Conservation (phyloP, 257 asterid genomes). For the Ilex asprella region DNA sequence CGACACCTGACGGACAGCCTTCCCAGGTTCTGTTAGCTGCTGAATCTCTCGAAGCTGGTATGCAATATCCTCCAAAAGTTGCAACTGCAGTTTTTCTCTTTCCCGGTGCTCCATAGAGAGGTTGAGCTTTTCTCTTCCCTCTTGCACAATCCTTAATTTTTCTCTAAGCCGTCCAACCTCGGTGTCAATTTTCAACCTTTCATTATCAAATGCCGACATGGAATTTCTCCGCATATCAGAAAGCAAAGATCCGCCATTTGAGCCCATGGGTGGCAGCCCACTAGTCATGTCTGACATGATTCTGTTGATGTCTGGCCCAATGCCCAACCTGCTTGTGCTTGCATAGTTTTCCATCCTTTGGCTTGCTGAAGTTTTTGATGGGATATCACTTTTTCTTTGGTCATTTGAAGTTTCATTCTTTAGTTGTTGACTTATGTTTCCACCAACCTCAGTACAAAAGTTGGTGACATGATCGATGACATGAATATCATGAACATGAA, state of each 20-base stretch:
- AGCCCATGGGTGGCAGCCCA: constrained; percentile 56
- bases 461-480: constrained; percentile 24
- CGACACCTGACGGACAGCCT: constrained; percentile 51
- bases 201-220: constrained; percentile 39
- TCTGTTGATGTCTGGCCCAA: constrained; percentile 27
- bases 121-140: constrained; percentile 70
- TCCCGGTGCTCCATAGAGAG: constrained; percentile 44
- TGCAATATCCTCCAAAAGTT: constrained; percentile 66
- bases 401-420: constrained; percentile 10
- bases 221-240: constrained; percentile 39
- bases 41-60: constrained; percentile 56
- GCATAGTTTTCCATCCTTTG: constrained; percentile 16
- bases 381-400: constrained; percentile 13
- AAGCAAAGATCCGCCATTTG: constrained; percentile 20
- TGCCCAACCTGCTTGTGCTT: constrained; percentile 16
- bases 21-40: constrained; percentile 36
- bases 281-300: constrained; percentile 25
- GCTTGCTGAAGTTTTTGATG: constrained; percentile 20
- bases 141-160: constrained; percentile 55
- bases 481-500: constrained; percentile 34
- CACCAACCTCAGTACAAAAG: constrained; percentile 11
- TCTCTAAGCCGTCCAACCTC: constrained; percentile 64
- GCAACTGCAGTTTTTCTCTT: constrained; percentile 45
- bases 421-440: background rate
- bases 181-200: constrained; percentile 49